These are phyloP conservation scores for Crithidia thermophila DNA, from an alignment of 208 protist species.

Conservation along the genomic window DNA sequence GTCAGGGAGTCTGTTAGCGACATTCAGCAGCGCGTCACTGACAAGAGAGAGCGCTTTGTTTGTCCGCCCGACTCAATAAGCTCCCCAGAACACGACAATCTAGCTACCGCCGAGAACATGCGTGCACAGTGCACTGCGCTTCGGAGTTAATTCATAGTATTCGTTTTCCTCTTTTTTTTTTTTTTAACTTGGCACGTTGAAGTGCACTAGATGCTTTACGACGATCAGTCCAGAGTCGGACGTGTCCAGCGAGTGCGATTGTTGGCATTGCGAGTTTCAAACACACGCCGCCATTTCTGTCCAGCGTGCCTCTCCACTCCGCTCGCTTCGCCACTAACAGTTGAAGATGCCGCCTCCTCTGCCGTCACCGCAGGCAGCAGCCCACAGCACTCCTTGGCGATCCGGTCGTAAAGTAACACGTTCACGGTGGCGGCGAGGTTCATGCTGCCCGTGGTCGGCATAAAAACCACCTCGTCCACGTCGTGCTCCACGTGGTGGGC, in stretches of 20 bases:
- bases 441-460: slow-evolving; percentile 73
- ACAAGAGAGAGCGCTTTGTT: no score
- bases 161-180: no score
- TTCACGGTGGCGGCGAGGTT: slow-evolving; percentile 75
- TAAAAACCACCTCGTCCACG: slow-evolving; percentile 66
- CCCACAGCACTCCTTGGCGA: slow-evolving; percentile 41
- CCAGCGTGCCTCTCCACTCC: neutral
- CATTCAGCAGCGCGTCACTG: no score
- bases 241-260: slow-evolving; percentile 40
- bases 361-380: slow-evolving; percentile 1
- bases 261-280: slow-evolving; percentile 57
- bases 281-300: slow-evolving; percentile 18
- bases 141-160: no score
- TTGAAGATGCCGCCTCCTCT: neutral
- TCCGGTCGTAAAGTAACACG: slow-evolving; percentile 77
- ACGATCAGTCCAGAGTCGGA: no score
- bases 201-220: no score
- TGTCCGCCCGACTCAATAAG: no score
- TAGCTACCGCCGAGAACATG: no score
- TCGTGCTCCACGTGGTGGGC: slow-evolving; percentile 35
- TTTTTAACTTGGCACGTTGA: no score
- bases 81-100: no score
- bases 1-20: no score
- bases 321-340: neutral
- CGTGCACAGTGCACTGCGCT: no score